phyloP scores from a whole-genome alignment of 2,329 filamentous ascomycete genomes.

The Arthrobotrys musiformis region DNA sequence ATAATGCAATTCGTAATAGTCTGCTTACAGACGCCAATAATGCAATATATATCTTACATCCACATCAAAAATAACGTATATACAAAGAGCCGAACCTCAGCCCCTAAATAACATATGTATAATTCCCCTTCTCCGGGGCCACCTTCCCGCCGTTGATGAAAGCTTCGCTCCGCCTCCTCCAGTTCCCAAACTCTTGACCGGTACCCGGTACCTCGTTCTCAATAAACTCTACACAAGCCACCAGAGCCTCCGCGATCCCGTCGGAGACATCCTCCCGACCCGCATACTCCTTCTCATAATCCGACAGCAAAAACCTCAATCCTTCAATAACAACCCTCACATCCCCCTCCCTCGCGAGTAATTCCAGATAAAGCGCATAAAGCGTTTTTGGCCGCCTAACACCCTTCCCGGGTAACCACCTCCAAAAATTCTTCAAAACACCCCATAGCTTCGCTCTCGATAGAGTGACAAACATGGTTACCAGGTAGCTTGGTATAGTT shows the following conservation, averaged over 20 bases:
- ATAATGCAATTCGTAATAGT: neutral
- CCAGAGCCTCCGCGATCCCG: conserved; percentile 39
- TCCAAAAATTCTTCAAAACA: conserved; percentile 47
- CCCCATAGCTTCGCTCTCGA: conserved; percentile 26
- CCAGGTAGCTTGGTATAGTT: conserved; percentile 33
- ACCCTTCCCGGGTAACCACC: conserved; percentile 50
- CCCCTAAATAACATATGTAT: conserved; percentile 49
- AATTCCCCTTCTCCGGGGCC: neutral
- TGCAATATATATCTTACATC: conserved; percentile 40
- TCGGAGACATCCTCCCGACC: conserved; percentile 33
- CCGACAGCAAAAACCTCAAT: conserved; percentile 49
- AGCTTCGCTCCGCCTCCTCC: conserved; percentile 54
- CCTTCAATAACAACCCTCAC: conserved; percentile 55
- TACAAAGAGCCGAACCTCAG: neutral
- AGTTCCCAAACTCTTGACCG: conserved; percentile 49
- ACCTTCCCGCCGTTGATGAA: conserved; percentile 50
- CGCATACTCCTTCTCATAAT: conserved; percentile 42
- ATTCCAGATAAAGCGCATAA: conserved; percentile 56
- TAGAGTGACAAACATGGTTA: conserved; percentile 46
- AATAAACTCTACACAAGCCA: conserved; percentile 52
- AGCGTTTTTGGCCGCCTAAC: conserved; percentile 51
- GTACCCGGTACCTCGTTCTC: conserved; percentile 56
- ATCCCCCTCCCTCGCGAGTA: conserved; percentile 55
- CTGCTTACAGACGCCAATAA: conserved; percentile 2
- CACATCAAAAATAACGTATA: neutral